Base-by-base conservation (phyloP, 1,284 basidiomycete genomes). In the Ceratobasidium sp. region DNA sequence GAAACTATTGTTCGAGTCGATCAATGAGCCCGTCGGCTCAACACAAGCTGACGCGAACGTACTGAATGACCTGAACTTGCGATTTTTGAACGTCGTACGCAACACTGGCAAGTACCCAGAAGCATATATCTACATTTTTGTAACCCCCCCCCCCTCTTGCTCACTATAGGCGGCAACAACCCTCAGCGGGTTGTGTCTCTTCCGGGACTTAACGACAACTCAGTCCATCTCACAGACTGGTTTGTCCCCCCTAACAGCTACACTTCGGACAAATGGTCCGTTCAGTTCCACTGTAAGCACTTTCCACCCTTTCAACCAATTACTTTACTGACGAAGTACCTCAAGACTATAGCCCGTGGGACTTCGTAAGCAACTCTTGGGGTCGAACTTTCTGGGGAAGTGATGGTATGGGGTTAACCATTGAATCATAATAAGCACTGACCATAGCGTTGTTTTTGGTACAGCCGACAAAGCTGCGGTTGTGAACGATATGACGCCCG, bases 31-130 rank as follows among this genome's bases (percentile, higher is more conserved):
- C 11, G 73, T 67, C 11, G 73, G 73, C 2, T 35, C 54, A 11
- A 54, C 30, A 16, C 62, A 73, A 41, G 54, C 32, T 4, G 66
- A 47, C 30, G 73, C 73, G 3, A 59, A 73, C 35, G n/a, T 49
- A 14, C 35, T 73, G 26, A 74, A 74, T 35, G 55, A 72, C 50
- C 28, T 70, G 43, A 55, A 74, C 41, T 8, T 49, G 13, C 35
- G 67, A 30, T 74, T 74, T 59, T 23, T 63, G 47, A 74, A 74
- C 46, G 58, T 74, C 21, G 67, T 74, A 13, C 66, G 66, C n/a
- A 74, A 74, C 59, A 55, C 73, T 3, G 73, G 71, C 64, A 43
- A 50, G 71, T 50, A 21, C 2, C 35, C 35, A 9, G 3, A 35
- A 41, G 38, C 8, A 41, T 2, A 35, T 43, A 9, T 21, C 18